Evolutionary conservation across 1,139 yeast genomes (phyloP), one percentile per base, ranked within the genome.

Genomic region (Blastobotrys capitulatus): DNA sequence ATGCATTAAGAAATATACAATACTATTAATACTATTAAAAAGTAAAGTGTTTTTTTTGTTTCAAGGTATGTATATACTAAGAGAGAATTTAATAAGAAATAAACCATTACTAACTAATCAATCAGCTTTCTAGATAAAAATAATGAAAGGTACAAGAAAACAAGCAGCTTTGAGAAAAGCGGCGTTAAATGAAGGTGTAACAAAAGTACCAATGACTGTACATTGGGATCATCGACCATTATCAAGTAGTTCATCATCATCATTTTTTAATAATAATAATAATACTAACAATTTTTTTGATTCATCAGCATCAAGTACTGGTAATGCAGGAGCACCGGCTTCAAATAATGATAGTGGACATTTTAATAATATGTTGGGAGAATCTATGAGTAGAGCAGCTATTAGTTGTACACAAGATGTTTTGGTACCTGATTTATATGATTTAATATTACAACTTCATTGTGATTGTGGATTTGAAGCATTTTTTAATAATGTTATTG

Each of bases 401-500:
- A 43, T 43, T n/a, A 34, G 34, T 10, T 22, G 34, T n/a, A 38
- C 25, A 8, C 46, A 47, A 15, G 50, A 42, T 12, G 26, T 46
- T 18, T 22, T 37, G 16, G 44, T 51, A 22, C 66, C 67, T 6
- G 61, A 62, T 38, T 55, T 65, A 19, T 55, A 62, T 44, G 66
- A 64, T 38, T 53, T 65, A 22, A 57, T 65, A 12, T 52, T 66
- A 50, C 57, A 59, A 35, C 54, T 66, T 26, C 63, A 63, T 51
- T 54, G 65, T 10, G 68, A 64, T 47, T 57, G 65, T 22, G 68
- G 68, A 29, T 52, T 67, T 32, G 65, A 62, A n/a, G 58, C 63
- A 13, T 64, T 61, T 44, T 64, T 67, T 57, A 49, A 51, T 39
- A 63, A 64, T 37, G 50, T 66, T 6, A 57, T 63, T 6, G 57